Evolutionary conservation across 2,329 filamentous ascomycete species (phyloP).

Genomic region (Immersiporthe knoxdaviesiana): DNA sequence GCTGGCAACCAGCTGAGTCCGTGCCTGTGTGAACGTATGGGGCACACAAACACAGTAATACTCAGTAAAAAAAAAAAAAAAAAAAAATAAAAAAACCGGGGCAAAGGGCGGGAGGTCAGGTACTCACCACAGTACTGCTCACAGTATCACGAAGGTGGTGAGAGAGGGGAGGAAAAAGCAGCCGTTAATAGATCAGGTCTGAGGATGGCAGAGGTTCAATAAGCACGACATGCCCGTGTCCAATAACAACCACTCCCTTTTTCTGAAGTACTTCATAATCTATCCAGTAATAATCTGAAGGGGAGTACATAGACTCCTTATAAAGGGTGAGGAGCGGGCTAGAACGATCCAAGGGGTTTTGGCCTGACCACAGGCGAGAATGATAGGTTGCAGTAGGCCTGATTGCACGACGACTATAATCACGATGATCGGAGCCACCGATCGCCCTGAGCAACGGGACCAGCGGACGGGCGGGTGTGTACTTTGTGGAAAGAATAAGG

Average conservation of each 20-base stretch:
- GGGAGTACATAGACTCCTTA: too few relatives aligned
- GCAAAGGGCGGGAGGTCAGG: not conserved
- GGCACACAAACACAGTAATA: too few relatives aligned
- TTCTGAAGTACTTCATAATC: too few relatives aligned
- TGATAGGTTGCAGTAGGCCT: not conserved
- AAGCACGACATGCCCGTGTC: too few relatives aligned
- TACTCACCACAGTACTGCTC: not conserved
- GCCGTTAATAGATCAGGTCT: too few relatives aligned
- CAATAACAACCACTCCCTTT: too few relatives aligned
- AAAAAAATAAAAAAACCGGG: not conserved
- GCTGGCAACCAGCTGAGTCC: not conserved
- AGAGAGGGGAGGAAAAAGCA: too few relatives aligned
- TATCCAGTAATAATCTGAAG: too few relatives aligned
- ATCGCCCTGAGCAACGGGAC: not conserved
- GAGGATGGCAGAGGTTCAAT: too few relatives aligned
- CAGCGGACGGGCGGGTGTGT: not conserved
- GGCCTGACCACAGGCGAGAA: not conserved
- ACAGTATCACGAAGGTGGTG: not conserved
- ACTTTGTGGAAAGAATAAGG: not conserved
- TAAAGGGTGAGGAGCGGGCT: too few relatives aligned
- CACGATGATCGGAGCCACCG: not conserved
- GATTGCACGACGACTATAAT: not conserved
- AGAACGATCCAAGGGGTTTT: not conserved
- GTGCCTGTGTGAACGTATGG: not conserved
- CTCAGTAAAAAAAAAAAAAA: too few relatives aligned